phyloP scores from a whole-genome alignment of 192 early-diverging fungal species.

The Coemansia sp. region DNA sequence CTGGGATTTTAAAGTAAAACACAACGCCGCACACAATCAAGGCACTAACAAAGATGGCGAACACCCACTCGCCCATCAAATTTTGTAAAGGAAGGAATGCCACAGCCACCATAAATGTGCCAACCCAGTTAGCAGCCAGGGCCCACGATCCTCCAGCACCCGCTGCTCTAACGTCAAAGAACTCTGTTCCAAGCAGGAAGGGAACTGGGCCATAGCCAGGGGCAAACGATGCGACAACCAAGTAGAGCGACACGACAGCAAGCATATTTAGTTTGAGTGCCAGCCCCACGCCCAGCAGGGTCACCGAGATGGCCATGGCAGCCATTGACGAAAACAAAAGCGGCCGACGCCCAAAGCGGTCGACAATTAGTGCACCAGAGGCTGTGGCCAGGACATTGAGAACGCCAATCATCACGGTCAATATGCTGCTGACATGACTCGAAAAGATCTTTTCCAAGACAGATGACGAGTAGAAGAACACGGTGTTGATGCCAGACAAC shows the following conservation, averaged over 20 bases:
- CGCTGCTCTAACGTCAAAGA: slow-evolving; percentile 46
- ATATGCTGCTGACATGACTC: slow-evolving; percentile 61
- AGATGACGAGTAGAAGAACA: slow-evolving; percentile 82
- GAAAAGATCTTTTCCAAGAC: slow-evolving; percentile 71
- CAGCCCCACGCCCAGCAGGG: slow-evolving; percentile 64
- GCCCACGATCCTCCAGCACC: slow-evolving; percentile 50
- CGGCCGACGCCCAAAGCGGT: slow-evolving; percentile 73
- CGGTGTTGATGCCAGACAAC: slow-evolving; percentile 92
- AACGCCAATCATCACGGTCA: slow-evolving; percentile 77
- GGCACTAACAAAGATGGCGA: slow-evolving; percentile 45
- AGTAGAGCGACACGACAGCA: slow-evolving; percentile 64
- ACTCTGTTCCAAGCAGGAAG: slow-evolving; percentile 52
- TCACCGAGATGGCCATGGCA: slow-evolving; percentile 64
- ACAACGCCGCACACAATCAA: slow-evolving; percentile 27
- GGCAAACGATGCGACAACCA: slow-evolving; percentile 53
- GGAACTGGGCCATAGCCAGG: slow-evolving; percentile 55
- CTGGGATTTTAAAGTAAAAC: slow-evolving; percentile 42
- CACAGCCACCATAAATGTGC: slow-evolving; percentile 46
- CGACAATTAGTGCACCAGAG: slow-evolving; percentile 72
- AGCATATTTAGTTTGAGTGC: slow-evolving; percentile 73
- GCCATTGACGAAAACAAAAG: slow-evolving; percentile 70
- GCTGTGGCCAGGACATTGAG: slow-evolving; percentile 79
- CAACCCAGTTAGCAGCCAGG: slow-evolving; percentile 50
- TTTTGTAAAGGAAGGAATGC: slow-evolving; percentile 44
- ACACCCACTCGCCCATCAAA: slow-evolving; percentile 54